Evolutionary conservation across 306 rosid genomes (phyloP).

Genomic region (Luffa acutangula): DNA sequence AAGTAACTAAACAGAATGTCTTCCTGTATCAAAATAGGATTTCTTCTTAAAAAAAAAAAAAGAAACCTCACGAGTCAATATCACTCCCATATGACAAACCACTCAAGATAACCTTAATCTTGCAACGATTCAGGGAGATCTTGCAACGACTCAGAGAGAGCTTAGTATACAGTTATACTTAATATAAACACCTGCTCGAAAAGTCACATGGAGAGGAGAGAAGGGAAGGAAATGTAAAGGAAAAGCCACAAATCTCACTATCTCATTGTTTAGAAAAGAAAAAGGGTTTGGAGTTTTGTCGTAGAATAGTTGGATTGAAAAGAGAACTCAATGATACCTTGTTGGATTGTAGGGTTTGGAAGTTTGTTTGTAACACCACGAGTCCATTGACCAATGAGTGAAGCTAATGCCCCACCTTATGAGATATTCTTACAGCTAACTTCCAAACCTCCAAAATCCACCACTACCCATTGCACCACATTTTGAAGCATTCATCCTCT

Average conservation of each 20-base stretch:
- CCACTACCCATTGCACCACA: background rate
- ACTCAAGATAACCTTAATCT: background rate
- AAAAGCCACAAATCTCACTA: background rate
- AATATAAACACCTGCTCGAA: background rate
- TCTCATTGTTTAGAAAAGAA: background rate
- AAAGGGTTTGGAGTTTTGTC: background rate
- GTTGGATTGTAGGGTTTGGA: constrained; percentile 6
- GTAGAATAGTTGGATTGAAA: constrained; percentile 9
- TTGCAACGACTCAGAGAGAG: background rate
- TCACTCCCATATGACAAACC: background rate
- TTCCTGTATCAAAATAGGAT: background rate
- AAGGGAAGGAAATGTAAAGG: background rate
- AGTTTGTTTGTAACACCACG: constrained; percentile 2
- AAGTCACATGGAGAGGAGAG: background rate
- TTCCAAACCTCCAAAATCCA: constrained; percentile 10
- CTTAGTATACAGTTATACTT: background rate
- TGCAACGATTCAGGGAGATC: too few species aligned
- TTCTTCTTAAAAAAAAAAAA: background rate
- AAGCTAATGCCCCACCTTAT: background rate
- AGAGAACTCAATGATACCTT: constrained; percentile 6
- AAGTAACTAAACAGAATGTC: background rate
- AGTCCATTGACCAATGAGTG: constrained; percentile 10
- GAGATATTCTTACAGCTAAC: constrained; percentile 7
- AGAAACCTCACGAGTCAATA: background rate
- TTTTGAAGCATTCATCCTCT: constrained; percentile 5